Evolutionary conservation across 2,329 filamentous ascomycete species (phyloP), one percentile per base, ranked within the genome.

Genomic region (Metarhizium robertsii): DNA sequence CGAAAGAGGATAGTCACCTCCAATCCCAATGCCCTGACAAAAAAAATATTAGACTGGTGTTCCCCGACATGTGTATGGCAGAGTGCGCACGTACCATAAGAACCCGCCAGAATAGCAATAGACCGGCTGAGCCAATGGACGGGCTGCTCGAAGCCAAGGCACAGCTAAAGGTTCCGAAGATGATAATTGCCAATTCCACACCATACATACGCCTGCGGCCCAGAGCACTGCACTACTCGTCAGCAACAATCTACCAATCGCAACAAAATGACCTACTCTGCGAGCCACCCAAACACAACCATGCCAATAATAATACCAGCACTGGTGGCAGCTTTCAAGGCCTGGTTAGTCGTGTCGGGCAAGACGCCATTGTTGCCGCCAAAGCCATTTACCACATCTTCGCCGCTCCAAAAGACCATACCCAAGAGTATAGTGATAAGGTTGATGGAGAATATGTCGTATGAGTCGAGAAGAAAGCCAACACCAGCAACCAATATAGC

Each of bases 181-280:
- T 84, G 64, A 90, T 88, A 59, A 92, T 78, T 56, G 82, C 83
- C 52, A 91, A 70, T 66, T 91, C 87, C 32, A 90, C 76, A 51
- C 89, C 89, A 66, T 94, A 94, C 86, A 95, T 92, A 61, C 81
- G 83, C 66, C 90, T 85, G 46, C 89, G 82, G 49, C 90, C 90
- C 55, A 90, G 79, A 3, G 81, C 76, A 71, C 70, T 73, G 47
- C 20, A 32, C 10, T 42, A 32, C 32, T 55, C 38, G 48, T 65
- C 52, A 65, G 61, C 40, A 56, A 25, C 13, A n/a, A 45, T 42
- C 42, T 34, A 50, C 53, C n/a, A 4, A 48, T 10, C 16, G 53
- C 20, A 6, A 38, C 10, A 52, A 46, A 34, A n/a, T 5, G 36
- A 65, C 69, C 57, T 60, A 73, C 70, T 94, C 90, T 52, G 88